Percentiles rank a stretch among this genome's conserved stretches.
Conservation (phyloP, 2,329 filamentous ascomycete species). For the Penicillium sp. region DNA sequence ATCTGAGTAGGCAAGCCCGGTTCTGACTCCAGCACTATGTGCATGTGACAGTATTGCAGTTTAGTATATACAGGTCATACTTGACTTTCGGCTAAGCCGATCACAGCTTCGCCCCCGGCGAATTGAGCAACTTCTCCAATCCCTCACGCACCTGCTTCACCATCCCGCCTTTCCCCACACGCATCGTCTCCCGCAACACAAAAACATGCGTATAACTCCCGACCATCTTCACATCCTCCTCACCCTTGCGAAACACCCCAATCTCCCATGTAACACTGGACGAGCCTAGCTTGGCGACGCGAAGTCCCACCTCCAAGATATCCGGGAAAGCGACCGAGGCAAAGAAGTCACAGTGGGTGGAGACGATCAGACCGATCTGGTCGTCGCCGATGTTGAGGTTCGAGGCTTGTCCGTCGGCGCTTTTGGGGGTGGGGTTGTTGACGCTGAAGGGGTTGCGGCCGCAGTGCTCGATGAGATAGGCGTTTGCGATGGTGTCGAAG, state of each 20-base stretch:
- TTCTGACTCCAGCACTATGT: neutral
- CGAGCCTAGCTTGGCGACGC: slow-evolving; percentile 80
- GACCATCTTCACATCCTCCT: slow-evolving; percentile 75
- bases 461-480: slow-evolving; percentile 80
- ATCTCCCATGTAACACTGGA: slow-evolving; percentile 91
- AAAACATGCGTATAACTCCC: slow-evolving; percentile 88
- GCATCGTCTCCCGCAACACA: slow-evolving; percentile 71
- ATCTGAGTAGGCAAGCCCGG: too few relatives aligned
- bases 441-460: slow-evolving; percentile 69
- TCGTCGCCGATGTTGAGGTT: slow-evolving; percentile 38
- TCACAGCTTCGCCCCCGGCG: slow-evolving; percentile 30
- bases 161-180: slow-evolving; percentile 63
- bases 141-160: slow-evolving; percentile 49
- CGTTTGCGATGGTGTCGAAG: slow-evolving; percentile 88
- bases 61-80: neutral
- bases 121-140: slow-evolving; percentile 57
- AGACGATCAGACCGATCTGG: slow-evolving; percentile 81
- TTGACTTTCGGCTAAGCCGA: neutral
- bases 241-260: slow-evolving; percentile 76
- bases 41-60: neutral
- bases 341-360: slow-evolving; percentile 84
- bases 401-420: slow-evolving; percentile 9
- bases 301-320: slow-evolving; percentile 75
- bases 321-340: slow-evolving; percentile 78
- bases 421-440: slow-evolving; percentile 24